Evolutionary conservation across 2,329 filamentous ascomycete genomes (phyloP).

Genomic region (Penicillium sp.): DNA sequence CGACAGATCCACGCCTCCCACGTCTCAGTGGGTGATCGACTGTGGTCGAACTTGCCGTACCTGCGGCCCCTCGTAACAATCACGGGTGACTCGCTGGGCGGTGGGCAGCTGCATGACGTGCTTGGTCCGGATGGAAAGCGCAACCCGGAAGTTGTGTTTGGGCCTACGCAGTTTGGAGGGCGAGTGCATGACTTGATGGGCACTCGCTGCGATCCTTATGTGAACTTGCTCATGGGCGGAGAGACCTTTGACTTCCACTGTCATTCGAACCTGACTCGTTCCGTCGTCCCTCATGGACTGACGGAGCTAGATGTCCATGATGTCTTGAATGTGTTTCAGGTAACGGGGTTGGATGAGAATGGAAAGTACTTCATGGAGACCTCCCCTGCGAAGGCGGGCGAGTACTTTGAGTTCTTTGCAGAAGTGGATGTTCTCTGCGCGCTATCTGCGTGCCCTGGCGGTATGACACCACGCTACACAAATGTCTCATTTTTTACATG

Average conservation of each 20-base stretch:
- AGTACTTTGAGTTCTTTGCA: conserved; percentile 73
- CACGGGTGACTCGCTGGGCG: conserved; percentile 61
- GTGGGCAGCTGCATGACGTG: conserved; percentile 40
- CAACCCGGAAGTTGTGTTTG: conserved; percentile 44
- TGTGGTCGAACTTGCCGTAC: conserved; percentile 78
- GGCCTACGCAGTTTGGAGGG: conserved; percentile 56
- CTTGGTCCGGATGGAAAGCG: conserved; percentile 37
- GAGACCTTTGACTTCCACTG: conserved; percentile 77
- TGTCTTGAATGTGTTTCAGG: conserved; percentile 83
- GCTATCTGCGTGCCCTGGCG: conserved; percentile 71
- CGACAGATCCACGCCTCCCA: conserved; percentile 76
- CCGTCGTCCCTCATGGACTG: conserved; percentile 67
- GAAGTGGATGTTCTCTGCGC: conserved; percentile 72
- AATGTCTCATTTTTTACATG: not conserved
- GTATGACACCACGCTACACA: conserved; percentile 21
- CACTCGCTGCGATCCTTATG: conserved; percentile 81
- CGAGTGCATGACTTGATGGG: conserved; percentile 76
- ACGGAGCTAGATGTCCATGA: conserved; percentile 77
- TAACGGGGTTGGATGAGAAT: conserved; percentile 70
- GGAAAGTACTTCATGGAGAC: conserved; percentile 73
- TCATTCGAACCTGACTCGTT: conserved; percentile 75
- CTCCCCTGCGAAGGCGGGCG: conserved; percentile 47
- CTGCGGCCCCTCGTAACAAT: conserved; percentile 74
- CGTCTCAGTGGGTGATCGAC: conserved; percentile 66
- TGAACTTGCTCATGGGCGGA: conserved; percentile 71